Evolutionary conservation across 1,284 basidiomycete species (phyloP), one percentile per base, ranked within the genome.

Genomic region (Xerocomus amazonicus): DNA sequence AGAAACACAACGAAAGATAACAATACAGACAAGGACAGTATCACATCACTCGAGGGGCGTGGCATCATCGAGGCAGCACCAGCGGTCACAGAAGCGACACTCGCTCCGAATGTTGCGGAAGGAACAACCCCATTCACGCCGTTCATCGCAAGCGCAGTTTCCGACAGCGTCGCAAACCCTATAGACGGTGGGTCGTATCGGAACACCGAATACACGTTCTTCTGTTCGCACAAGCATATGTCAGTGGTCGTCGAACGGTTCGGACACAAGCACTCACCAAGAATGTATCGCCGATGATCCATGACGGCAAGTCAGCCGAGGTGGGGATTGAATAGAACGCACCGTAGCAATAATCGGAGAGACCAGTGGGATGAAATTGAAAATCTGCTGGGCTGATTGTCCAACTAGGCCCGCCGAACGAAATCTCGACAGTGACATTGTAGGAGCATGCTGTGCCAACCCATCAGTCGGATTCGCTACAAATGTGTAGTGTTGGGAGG

Each of bases 321-420:
- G 45, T 37, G 17, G 66, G 58, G 12, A 64, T 41, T 4, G 48
- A 28, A 37, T 63, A 61, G 41, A 64, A 68, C 38, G 62, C 66
- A 10, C 62, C 62, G 13, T 55, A 63, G 33, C 66, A 64, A 37
- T 52, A 23, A 41, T 44, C 14, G 6, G 56, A 52, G 9, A 36
- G 45, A 23, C 43, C 41, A n/a, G n/a, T n/a, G 16, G 50, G 35
- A 29, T 51, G 50, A 26, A 63, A 68, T 6, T 45, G 51, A 45
- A 63, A 67, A 47, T 63, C 62, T 17, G 47, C 51, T 2, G 62
- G 52, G 17, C 61, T 63, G 7, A 63, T 38, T 8, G 53, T n/a
- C 62, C 62, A 63, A 34, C 43, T 55, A 3, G 55, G 60, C 14
- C 81, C 80, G 28, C 81, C 81, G 53, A 88, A 86, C 1, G 74